These are phyloP conservation scores for Xylaria sp. DNA, from an alignment of 2,329 filamentous ascomycete species.

Conservation along the genomic window DNA sequence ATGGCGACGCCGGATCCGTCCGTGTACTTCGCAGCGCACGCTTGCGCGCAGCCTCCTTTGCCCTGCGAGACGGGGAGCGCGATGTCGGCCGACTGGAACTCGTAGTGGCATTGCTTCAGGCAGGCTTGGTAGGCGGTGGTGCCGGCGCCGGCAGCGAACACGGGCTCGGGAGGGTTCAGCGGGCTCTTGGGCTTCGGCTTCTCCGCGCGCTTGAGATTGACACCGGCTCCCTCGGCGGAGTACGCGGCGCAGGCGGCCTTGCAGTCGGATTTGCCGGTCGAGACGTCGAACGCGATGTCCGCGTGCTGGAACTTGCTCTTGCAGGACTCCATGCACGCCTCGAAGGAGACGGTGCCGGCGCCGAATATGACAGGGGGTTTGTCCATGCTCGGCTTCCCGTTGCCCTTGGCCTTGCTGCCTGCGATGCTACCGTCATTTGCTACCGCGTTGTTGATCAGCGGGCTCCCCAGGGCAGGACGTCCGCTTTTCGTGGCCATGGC, in stretches of 20 bases:
- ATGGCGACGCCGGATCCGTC: not conserved
- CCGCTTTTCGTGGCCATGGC: too few species aligned
- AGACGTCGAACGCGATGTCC: conserved; percentile 1
- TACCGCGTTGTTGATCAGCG: too few species aligned
- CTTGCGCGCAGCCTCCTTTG: not conserved
- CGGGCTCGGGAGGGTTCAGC: not conserved
- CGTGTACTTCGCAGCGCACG: not conserved
- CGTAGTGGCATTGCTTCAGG: conserved; percentile 1
- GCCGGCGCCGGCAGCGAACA: not conserved
- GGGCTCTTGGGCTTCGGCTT: not conserved
- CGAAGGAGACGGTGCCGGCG: not conserved
- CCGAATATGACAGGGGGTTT: not conserved
- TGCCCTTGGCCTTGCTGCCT: not conserved
- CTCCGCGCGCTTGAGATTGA: conserved; percentile 3
- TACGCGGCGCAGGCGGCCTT: not conserved
- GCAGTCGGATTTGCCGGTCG: conserved; percentile 7
- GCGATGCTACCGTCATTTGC: too few species aligned
- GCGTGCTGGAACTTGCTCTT: not conserved
- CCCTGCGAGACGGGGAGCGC: not conserved
- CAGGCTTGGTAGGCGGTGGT: conserved; percentile 14
- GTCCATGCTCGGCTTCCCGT: not conserved
- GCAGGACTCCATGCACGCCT: conserved; percentile 18
- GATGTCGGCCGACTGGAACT: conserved; percentile 1
- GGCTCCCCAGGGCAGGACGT: too few species aligned
- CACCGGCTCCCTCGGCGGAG: not conserved